These are phyloP conservation scores for Ceratocystis cacaofunesta DNA, from an alignment of 2,329 filamentous ascomycete genomes.

Conservation along the genomic window DNA sequence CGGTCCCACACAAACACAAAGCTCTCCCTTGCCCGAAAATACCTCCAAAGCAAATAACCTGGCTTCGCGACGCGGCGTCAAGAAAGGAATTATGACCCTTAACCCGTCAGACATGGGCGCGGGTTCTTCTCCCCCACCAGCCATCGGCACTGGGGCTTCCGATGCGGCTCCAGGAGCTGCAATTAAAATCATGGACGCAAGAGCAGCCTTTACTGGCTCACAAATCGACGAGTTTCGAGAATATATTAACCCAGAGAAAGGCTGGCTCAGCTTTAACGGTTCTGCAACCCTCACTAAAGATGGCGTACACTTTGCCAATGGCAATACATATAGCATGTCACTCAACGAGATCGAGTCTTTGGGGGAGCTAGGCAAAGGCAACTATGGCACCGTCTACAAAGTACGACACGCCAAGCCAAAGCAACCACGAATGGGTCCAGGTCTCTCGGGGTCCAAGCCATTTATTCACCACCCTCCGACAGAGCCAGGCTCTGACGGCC, in stretches of 20 bases:
- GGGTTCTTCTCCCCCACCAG: slow-evolving; percentile 14
- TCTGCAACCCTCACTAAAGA: slow-evolving; percentile 79
- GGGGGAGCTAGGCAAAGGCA: slow-evolving; percentile 90
- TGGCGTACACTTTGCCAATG: slow-evolving; percentile 84
- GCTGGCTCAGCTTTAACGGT: slow-evolving; percentile 81
- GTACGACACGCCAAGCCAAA: slow-evolving; percentile 65
- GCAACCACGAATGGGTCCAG: slow-evolving; percentile 43
- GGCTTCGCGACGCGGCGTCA: slow-evolving; percentile 48
- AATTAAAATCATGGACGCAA: slow-evolving; percentile 20
- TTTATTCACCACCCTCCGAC: slow-evolving; percentile 27
- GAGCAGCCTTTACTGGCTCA: slow-evolving; percentile 29
- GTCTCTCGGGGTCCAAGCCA: slow-evolving; percentile 33
- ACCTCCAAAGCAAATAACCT: slow-evolving; percentile 30
- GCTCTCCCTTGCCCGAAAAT: background rate
- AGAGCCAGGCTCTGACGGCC: slow-evolving; percentile 21
- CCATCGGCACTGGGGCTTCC: slow-evolving; percentile 17
- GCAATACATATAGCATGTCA: slow-evolving; percentile 82
- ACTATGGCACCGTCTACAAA: slow-evolving; percentile 96
- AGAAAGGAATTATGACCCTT: slow-evolving; percentile 26
- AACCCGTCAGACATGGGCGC: background rate
- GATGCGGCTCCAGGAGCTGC: slow-evolving; percentile 14
- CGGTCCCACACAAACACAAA: background rate
- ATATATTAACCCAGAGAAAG: slow-evolving; percentile 81
- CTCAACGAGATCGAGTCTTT: slow-evolving; percentile 88
- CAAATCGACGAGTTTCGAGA: slow-evolving; percentile 51